Evolutionary conservation across 2,329 filamentous ascomycete species (phyloP).

Genomic region (Aspergillus floridensis): DNA sequence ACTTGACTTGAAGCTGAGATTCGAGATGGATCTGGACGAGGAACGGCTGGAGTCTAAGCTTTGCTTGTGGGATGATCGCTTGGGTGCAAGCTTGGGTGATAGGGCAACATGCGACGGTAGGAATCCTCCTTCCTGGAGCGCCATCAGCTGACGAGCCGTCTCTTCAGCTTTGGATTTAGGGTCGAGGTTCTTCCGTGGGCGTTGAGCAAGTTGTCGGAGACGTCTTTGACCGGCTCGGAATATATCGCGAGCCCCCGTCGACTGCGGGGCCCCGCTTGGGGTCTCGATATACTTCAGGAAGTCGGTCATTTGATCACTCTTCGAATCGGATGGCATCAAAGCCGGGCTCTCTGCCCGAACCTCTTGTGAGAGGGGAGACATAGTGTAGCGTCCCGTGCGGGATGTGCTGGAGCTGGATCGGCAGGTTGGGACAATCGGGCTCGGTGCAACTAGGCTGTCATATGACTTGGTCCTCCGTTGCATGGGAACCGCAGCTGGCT

Average conservation of each 20-base stretch:
- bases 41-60: constrained; percentile 23
- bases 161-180: constrained; percentile 27
- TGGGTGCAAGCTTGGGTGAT: not conserved
- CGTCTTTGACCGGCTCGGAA: constrained; percentile 35
- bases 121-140: constrained; percentile 33
- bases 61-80: constrained; percentile 21
- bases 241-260: constrained; percentile 28
- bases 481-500: constrained; percentile 24
- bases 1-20: constrained; percentile 28
- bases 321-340: constrained; percentile 15
- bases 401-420: constrained; percentile 28
- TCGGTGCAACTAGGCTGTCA: constrained; percentile 32
- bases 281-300: constrained; percentile 38
- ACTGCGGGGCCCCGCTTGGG: constrained; percentile 20
- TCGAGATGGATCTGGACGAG: constrained; percentile 12
- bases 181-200: constrained; percentile 28
- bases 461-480: constrained; percentile 27
- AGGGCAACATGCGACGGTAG: constrained; percentile 19
- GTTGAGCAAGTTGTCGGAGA: constrained; percentile 34
- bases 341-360: constrained; percentile 12
- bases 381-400: constrained; percentile 24
- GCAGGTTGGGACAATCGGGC: constrained; percentile 35
- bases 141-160: constrained; percentile 26
- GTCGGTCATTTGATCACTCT: constrained; percentile 35
- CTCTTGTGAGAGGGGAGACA: constrained; percentile 23